phyloP scores from a whole-genome alignment of 331 rosid genomes.

The Malus hybrid region DNA sequence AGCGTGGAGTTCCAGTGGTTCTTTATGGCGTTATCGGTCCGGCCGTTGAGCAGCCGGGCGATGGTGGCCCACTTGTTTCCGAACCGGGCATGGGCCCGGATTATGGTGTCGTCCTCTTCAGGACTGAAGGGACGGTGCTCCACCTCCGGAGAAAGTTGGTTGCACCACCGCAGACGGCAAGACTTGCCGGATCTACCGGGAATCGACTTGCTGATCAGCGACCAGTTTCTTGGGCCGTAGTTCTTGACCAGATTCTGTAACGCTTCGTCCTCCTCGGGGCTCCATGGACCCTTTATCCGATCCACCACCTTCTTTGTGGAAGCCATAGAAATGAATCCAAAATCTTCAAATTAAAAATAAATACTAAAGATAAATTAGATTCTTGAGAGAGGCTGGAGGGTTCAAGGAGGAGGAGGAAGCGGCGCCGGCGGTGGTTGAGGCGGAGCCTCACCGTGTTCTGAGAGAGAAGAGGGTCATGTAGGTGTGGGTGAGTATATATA shows the following conservation, averaged over 20 bases:
- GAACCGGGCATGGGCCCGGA: constrained; percentile 48
- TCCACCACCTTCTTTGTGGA: constrained; percentile 39
- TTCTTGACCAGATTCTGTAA: constrained; percentile 46
- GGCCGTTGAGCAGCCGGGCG: too few species aligned
- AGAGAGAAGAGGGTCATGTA: not conserved
- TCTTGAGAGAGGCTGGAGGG: not conserved
- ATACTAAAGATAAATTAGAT: not conserved
- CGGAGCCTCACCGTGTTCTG: constrained; percentile 35
- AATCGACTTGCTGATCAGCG: constrained; percentile 70
- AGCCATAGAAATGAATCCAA: constrained; percentile 30
- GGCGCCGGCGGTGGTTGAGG: constrained; percentile 11
- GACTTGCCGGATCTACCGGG: constrained; percentile 84
- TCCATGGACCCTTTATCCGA: constrained; percentile 89
- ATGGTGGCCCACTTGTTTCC: constrained; percentile 58
- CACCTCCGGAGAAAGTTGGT: constrained; percentile 81
- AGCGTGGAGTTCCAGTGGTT: too few species aligned
- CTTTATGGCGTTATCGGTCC: too few species aligned
- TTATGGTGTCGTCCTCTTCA: constrained; percentile 56
- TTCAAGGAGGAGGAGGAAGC: not conserved
- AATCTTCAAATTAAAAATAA: not conserved
- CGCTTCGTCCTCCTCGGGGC: constrained; percentile 75
- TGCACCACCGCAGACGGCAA: constrained; percentile 86
- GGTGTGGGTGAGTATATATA: not conserved
- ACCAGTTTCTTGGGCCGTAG: constrained; percentile 70
- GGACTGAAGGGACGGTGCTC: constrained; percentile 60